Evolutionary conservation across 2,329 filamentous ascomycete species (phyloP), one percentile per base, ranked within the genome.

Genomic region (Cordyceps pruinosa): DNA sequence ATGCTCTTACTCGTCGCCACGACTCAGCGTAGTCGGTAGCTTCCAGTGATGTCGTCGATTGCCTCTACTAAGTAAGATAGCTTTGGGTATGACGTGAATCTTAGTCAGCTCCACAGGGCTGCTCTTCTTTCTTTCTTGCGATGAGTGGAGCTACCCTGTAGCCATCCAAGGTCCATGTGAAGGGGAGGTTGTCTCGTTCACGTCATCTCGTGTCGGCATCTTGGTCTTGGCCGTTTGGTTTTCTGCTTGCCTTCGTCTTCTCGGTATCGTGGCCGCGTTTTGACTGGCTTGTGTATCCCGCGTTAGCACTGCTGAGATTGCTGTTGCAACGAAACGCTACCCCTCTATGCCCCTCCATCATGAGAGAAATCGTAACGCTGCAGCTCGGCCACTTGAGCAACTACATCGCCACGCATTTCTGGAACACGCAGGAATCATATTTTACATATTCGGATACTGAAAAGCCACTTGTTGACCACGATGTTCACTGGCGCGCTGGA

Each of bases 311-410:
- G n/a, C n/a, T 21, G 15, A 35, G n/a, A 12, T 30, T 21, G 25
- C 34, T 19, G 34, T 30, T 21, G 37, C 15, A 26, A 5, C 26
- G 6, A 8, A 15, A 5, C 8, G 17, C 9, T 44, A 21, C 37
- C 25, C 55, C 35, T 28, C 23, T n/a, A 34, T 41, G 34, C 52
- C 37, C 25, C 52, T 15, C 26, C 35, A 61, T 26, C 4, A 97
- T 99, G 94, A 90, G 92, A 73, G 94, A 99, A 73, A 90, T 97
- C 60, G 79, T 99, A 60, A 97, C 93, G 0, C 77, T 99, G 46
- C 94, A 99, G 77, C 85, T 97, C 59, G 94, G 94, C 44, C 88
- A 96, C 69, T 86, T 89, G 68, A 92, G 89, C 70, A 99, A 99
- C 72, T 96, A 97, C 67, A 76, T 95, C 23, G 92, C 88, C 30